These are phyloP conservation scores for Picocystis sp. DNA, from an alignment of 163 green algal species.

Conservation along the genomic window DNA sequence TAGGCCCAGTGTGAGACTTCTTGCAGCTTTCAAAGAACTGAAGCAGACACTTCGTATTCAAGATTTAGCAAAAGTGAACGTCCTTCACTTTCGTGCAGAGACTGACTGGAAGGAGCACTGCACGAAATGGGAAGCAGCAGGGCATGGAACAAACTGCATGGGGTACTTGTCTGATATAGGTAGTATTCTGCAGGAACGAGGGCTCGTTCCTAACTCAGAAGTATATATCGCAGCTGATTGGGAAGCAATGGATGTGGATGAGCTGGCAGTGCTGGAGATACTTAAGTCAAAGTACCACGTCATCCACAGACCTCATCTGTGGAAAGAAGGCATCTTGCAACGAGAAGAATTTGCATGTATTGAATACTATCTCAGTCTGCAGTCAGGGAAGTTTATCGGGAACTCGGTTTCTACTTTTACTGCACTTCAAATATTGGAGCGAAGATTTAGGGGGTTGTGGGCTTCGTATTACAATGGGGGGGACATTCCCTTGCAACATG, in stretches of 20 bases:
- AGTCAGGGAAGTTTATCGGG: conserved; percentile 22
- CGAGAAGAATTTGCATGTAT: conserved; percentile 16
- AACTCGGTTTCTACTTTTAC: conserved; percentile 28
- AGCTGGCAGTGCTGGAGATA: background rate
- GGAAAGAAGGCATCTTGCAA: background rate
- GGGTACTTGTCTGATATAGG: conserved; percentile 23
- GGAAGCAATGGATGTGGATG: background rate
- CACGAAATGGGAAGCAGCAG: conserved; percentile 6
- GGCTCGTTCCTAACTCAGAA: background rate
- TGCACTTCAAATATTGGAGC: conserved; percentile 23
- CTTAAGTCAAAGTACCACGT: conserved; percentile 10
- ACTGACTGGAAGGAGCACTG: conserved; percentile 30
- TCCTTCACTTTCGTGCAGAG: conserved; percentile 30
- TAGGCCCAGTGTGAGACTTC: conserved; percentile 3
- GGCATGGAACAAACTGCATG: conserved; percentile 27
- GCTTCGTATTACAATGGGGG: conserved; percentile 32
- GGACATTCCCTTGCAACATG: conserved; percentile 24
- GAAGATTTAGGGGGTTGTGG: conserved; percentile 19
- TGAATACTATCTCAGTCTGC: conserved; percentile 26
- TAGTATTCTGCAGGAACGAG: conserved; percentile 1
- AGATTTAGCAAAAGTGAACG: background rate
- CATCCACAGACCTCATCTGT: background rate
- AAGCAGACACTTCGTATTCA: conserved; percentile 13
- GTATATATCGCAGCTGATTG: conserved; percentile 13
- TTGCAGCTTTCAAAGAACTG: conserved; percentile 6